Evolutionary conservation across 192 early-diverging fungal genomes (phyloP).

Genomic region (Entomortierella beljakovae): DNA sequence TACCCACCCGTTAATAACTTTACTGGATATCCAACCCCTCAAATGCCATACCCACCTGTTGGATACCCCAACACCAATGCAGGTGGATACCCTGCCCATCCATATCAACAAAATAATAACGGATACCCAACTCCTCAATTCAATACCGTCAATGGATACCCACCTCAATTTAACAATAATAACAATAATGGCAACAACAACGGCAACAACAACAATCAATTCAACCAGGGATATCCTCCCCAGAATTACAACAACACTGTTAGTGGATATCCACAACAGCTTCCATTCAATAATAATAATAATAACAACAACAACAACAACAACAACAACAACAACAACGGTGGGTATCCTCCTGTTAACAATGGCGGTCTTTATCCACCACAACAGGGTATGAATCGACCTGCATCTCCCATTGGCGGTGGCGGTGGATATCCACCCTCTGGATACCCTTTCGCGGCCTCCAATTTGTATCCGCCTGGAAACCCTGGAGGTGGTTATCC

Average conservation of each 20-base stretch:
- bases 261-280: conserved; percentile 19
- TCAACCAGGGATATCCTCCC: conserved; percentile 12
- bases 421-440: conserved; percentile 20
- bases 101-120: not conserved
- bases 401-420: not conserved
- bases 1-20: conserved; percentile 11
- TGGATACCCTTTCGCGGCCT: conserved; percentile 17
- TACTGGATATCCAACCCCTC: not conserved
- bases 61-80: conserved; percentile 3
- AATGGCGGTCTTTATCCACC: conserved; percentile 19
- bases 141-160: conserved; percentile 16
- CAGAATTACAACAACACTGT: conserved; percentile 17
- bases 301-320: not conserved
- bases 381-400: not conserved
- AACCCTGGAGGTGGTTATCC: conserved; percentile 10
- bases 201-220: conserved; percentile 1
- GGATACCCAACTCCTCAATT: conserved; percentile 16
- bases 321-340: conserved; percentile 3
- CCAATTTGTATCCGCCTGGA: conserved; percentile 36
- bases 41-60: conserved; percentile 12
- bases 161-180: conserved; percentile 8
- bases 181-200: conserved; percentile 4
- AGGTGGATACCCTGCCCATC: conserved; percentile 16
- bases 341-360: conserved; percentile 20
- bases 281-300: not conserved